These are phyloP conservation scores for Talaromyces sp. DNA, from an alignment of 2,329 filamentous ascomycete species.

Conservation along the genomic window DNA sequence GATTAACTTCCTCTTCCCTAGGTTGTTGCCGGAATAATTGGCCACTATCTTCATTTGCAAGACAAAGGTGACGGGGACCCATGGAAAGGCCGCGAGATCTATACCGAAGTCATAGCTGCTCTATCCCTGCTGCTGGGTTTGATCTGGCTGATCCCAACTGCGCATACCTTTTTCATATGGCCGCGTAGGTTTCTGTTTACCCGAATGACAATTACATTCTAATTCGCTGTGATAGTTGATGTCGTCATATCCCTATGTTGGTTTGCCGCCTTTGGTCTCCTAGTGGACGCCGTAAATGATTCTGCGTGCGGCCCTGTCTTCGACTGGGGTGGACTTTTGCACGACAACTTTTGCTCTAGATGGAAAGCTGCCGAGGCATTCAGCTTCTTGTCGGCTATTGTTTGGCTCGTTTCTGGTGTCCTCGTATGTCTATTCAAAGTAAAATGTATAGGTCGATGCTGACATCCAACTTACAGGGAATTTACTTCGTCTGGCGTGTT, in stretches of 20 bases:
- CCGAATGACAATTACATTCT: background rate
- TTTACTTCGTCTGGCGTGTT: conserved; percentile 14
- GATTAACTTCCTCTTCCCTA: conserved; percentile 15
- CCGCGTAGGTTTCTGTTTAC: conserved; percentile 38
- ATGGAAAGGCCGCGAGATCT: conserved; percentile 66
- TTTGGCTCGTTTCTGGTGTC: conserved; percentile 63
- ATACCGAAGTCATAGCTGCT: conserved; percentile 65
- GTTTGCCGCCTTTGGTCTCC: conserved; percentile 64
- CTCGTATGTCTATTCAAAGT: conserved; percentile 34
- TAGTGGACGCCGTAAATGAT: conserved; percentile 53
- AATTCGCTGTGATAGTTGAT: conserved; percentile 44
- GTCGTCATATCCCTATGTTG: conserved; percentile 63
- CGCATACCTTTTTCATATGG: conserved; percentile 62
- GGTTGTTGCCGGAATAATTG: conserved; percentile 63
- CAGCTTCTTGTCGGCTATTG: conserved; percentile 63
- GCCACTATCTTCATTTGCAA: conserved; percentile 56
- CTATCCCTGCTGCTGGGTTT: conserved; percentile 64
- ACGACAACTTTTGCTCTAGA: conserved; percentile 54
- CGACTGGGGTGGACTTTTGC: conserved; percentile 52
- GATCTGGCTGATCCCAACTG: conserved; percentile 68
- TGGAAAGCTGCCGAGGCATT: conserved; percentile 70
- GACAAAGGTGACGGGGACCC: conserved; percentile 34
- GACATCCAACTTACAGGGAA: conserved; percentile 1
- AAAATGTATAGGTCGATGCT: background rate
- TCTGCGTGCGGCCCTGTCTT: conserved; percentile 54